Evolutionary conservation across 129 eudicot species (phyloP).

Genomic region (Lonicera japonica): DNA sequence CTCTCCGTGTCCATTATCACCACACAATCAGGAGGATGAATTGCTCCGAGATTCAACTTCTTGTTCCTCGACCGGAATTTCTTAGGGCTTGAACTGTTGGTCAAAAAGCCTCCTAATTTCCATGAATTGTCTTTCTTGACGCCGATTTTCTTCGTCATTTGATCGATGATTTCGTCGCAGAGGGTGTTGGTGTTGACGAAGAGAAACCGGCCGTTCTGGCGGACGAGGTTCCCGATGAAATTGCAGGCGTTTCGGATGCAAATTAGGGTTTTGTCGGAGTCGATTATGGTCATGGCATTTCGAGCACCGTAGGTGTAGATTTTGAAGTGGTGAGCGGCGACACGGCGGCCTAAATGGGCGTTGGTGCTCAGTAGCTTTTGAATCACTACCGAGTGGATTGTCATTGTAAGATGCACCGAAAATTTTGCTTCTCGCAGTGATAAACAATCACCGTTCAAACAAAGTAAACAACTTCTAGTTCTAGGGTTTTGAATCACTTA

Average conservation of each 20-base stretch:
- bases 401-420: slow-evolving; percentile 26
- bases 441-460: too few species aligned
- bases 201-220: slow-evolving; percentile 44
- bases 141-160: slow-evolving; percentile 52
- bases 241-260: slow-evolving; percentile 80
- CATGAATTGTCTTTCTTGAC: slow-evolving; percentile 50
- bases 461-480: too few species aligned
- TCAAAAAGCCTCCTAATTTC: slow-evolving; percentile 80
- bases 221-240: slow-evolving; percentile 64
- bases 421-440: too few species aligned
- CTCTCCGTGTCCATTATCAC: slow-evolving; percentile 71
- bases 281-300: slow-evolving; percentile 54
- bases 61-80: slow-evolving; percentile 72
- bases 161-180: slow-evolving; percentile 60
- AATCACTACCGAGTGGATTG: slow-evolving; percentile 72
- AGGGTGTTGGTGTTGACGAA: slow-evolving; percentile 82
- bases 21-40: slow-evolving; percentile 69
- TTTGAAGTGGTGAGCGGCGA: slow-evolving; percentile 72
- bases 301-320: slow-evolving; percentile 70
- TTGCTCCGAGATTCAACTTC: slow-evolving; percentile 46
- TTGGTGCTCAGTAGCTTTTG: slow-evolving; percentile 79
- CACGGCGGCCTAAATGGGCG: slow-evolving; percentile 75
- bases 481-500: too few species aligned
- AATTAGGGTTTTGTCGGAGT: slow-evolving; percentile 86
- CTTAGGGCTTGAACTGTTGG: slow-evolving; percentile 70